Conservation (phyloP, 2,329 filamentous ascomycete genomes). For the Aureobasidium lini region DNA sequence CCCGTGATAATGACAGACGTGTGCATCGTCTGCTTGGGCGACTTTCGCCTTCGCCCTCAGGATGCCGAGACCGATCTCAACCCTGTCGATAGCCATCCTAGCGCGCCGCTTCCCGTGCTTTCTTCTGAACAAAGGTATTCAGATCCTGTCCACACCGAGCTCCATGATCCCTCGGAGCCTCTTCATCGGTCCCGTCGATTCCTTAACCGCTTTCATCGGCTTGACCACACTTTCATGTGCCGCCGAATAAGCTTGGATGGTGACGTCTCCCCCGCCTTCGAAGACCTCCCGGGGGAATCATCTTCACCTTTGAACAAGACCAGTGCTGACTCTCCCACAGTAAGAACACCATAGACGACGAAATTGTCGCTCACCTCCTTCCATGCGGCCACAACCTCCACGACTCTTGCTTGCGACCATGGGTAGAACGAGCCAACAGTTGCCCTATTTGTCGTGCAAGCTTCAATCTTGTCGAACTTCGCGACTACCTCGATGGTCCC, state of each 20-base stretch:
- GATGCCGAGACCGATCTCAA: neutral
- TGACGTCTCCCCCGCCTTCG: slow-evolving; percentile 26
- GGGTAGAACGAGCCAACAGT: slow-evolving; percentile 95
- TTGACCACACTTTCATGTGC: slow-evolving; percentile 28
- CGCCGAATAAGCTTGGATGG: slow-evolving; percentile 34
- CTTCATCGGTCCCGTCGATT: slow-evolving; percentile 20
- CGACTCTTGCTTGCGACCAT: slow-evolving; percentile 84
- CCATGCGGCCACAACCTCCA: slow-evolving; percentile 90
- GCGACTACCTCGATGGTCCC: slow-evolving; percentile 61
- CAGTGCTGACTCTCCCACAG: slow-evolving; percentile 23
- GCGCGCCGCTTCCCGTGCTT: neutral
- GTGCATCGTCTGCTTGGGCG: slow-evolving; percentile 65
- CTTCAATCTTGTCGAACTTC: slow-evolving; percentile 86
- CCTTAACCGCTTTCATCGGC: slow-evolving; percentile 31
- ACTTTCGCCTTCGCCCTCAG: slow-evolving; percentile 46
- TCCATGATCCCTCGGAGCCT: slow-evolving; percentile 5
- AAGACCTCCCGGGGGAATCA: slow-evolving; percentile 24
- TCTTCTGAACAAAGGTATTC: slow-evolving; percentile 9
- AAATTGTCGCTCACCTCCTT: slow-evolving; percentile 53
- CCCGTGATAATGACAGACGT: slow-evolving; percentile 51
- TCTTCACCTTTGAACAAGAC: neutral
- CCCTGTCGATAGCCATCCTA: neutral
- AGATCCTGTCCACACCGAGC: slow-evolving; percentile 3
- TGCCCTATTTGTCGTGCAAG: slow-evolving; percentile 91
- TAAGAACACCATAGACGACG: slow-evolving; percentile 35